Evolutionary conservation across 305 asterid genomes (phyloP), one percentile per base, ranked within the genome.

Genomic region (Fraxinus nigra): DNA sequence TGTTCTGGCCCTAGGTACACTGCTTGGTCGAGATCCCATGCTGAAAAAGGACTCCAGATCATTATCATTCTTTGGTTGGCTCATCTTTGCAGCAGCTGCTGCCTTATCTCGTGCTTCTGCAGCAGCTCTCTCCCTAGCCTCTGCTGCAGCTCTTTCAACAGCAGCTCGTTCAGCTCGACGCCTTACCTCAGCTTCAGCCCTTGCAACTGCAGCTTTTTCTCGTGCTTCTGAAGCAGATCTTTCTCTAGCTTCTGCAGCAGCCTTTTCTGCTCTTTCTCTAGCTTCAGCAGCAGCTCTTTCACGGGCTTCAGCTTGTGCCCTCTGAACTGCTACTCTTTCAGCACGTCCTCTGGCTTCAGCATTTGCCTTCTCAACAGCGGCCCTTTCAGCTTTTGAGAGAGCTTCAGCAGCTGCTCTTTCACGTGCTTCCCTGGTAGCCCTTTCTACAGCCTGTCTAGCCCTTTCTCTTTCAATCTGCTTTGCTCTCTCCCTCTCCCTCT

Each of bases 371-470:
- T 84, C 97, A 80, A 94, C 97, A 40, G 97, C 99, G 78, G 89
- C 91, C 85, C 95, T 91, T 83, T 92, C 99, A 84, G 94, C 86
- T 90, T 86, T 92, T 78, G 87, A 73, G 67, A 94, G 94, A 82
- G 93, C 93, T 82, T 89, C 97, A 48, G 92, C 86, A 2, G 90
- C 87, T 13, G 93, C 97, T 87, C 90, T 90, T 77, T 94, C 98
- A 56, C 99, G 98, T 70, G 98, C 99, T 85, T 96, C 99, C 90
- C 96, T 90, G 18, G 93, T 94, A 84, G 99, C 99, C 93, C 99
- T 92, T 84, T 94, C 99, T 13, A 96, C 99, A 74, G 97, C 99
- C 80, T 90, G 98, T 83, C 97, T 89, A 46, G 81, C 94, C 89
- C 90, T 92, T 72, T 84, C 98, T 89, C 91, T 95, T 77, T 95